Base-by-base conservation (phyloP, 2,329 filamentous ascomycete genomes). In the Xylariomycetidae sp. region DNA sequence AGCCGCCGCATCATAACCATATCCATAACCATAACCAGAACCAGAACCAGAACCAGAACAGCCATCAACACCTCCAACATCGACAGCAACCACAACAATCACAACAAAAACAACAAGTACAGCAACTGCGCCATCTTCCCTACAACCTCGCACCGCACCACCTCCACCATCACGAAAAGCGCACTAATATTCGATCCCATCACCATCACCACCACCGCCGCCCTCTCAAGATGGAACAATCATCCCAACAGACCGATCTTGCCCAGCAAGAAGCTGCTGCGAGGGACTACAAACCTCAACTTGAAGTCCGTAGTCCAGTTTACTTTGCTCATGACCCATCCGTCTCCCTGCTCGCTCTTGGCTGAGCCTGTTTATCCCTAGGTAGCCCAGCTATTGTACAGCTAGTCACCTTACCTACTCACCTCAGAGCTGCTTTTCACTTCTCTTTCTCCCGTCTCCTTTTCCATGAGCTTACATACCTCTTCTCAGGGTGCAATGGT, bases 401-500 rank as follows among this genome's bases (percentile, higher is more conserved):
- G n/a, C n/a, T n/a, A n/a, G n/a, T n/a, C n/a, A n/a, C n/a, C n/a
- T n/a, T n/a, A n/a, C n/a, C n/a, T n/a, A n/a, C n/a, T n/a, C n/a
- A n/a, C n/a, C n/a, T n/a, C n/a, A n/a, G 25, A 26, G 25, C 27
- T 40, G 18, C 23, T 18, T 38, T 45, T 45, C 31, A 50, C 42
- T 49, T 42, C 27, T 28, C 42, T 59, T 48, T 36, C 36, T 40
- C 28, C 22, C 45, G 34, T 34, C n/a, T n/a, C n/a, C n/a, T n/a
- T n/a, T n/a, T n/a, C n/a, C n/a, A n/a, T n/a, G n/a, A n/a, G n/a
- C n/a, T n/a, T n/a, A n/a, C n/a, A n/a, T n/a, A n/a, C n/a, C n/a
- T n/a, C n/a, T n/a, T n/a, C n/a, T 44, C 54, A 96, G 90, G 88
- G 88, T 36, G 85, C 87, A 41, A 70, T 89, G 31, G 84, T 97